Conservation (phyloP, 495 filamentous ascomycete genomes). For the Evansstolkia leycettana region DNA sequence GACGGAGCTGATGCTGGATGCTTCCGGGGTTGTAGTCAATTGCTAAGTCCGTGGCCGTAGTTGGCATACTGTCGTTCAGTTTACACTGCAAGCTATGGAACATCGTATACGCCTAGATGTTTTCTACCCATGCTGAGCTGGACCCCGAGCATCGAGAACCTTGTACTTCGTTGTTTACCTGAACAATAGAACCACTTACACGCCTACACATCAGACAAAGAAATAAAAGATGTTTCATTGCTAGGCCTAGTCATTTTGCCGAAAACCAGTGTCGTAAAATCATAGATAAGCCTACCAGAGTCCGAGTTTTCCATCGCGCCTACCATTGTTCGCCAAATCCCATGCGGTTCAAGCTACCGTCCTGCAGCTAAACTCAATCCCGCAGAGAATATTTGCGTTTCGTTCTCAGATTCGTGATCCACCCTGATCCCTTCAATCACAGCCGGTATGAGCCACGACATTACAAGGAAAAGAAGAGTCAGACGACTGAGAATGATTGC, state of each 20-base stretch:
- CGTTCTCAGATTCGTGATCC: conserved; percentile 8
- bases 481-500: background rate
- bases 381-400: conserved; percentile 1
- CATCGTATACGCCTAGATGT: no score
- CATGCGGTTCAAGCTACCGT: conserved; percentile 5
- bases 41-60: no score
- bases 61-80: no score
- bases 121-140: no score
- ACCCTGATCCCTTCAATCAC: conserved; percentile 7
- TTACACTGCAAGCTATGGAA: no score
- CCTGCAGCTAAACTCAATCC: conserved; percentile 5
- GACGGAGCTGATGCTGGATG: no score
- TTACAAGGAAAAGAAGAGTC: conserved; percentile 4
- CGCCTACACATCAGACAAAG: no score
- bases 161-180: no score
- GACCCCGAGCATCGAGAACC: no score
- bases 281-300: conserved; percentile 10
- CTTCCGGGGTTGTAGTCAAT: no score
- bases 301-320: conserved; percentile 23
- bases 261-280: background rate
- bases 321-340: conserved; percentile 11
- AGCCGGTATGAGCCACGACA: background rate
- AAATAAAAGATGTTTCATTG: no score
- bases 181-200: no score
- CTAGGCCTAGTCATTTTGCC: background rate